phyloP scores from a whole-genome alignment of 1,284 basidiomycete genomes.

The Butyriboletus regius region DNA sequence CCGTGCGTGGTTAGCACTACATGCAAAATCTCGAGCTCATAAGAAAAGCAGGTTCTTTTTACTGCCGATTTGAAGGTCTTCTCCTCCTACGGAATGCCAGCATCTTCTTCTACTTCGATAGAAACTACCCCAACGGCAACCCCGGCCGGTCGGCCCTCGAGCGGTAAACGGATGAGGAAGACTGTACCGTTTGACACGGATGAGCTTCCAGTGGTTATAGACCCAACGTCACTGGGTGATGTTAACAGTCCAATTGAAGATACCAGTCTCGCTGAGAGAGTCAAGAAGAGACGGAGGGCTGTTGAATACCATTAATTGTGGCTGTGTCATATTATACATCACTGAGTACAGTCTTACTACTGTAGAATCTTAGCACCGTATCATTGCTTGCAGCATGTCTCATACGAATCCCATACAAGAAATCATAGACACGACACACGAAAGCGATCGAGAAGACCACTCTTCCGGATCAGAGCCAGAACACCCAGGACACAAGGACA shows the following conservation, averaged over 20 bases:
- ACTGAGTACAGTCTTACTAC: too few species aligned
- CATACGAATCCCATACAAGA: slow-evolving; percentile 38
- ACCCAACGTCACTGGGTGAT: not conserved
- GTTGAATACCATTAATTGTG: slow-evolving; percentile 8
- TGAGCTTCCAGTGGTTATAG: slow-evolving; percentile 4
- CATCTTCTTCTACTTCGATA: slow-evolving; percentile 11
- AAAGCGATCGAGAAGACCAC: slow-evolving; percentile 29
- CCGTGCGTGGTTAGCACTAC: slow-evolving; percentile 43
- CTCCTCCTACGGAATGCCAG: slow-evolving; percentile 39
- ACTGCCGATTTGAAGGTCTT: slow-evolving; percentile 51
- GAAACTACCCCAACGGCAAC: slow-evolving; percentile 2
- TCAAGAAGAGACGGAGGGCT: slow-evolving; percentile 31
- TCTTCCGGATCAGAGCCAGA: slow-evolving; percentile 34
- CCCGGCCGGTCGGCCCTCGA: slow-evolving; percentile 7
- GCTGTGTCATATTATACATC: slow-evolving; percentile 10
- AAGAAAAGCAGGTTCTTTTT: slow-evolving; percentile 45
- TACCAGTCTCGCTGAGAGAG: slow-evolving; percentile 30
- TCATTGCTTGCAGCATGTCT: slow-evolving; percentile 14
- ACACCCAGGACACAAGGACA: slow-evolving; percentile 27
- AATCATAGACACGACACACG: slow-evolving; percentile 37
- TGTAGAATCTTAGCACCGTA: not conserved
- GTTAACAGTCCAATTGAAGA: not conserved
- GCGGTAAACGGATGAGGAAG: slow-evolving; percentile 15
- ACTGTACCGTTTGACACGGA: slow-evolving; percentile 1
- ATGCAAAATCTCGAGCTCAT: slow-evolving; percentile 3